Percentiles rank a stretch among this genome's conserved stretches.
phyloP scores from a whole-genome alignment of 306 rosid species.

The Boehmeria nivea region DNA sequence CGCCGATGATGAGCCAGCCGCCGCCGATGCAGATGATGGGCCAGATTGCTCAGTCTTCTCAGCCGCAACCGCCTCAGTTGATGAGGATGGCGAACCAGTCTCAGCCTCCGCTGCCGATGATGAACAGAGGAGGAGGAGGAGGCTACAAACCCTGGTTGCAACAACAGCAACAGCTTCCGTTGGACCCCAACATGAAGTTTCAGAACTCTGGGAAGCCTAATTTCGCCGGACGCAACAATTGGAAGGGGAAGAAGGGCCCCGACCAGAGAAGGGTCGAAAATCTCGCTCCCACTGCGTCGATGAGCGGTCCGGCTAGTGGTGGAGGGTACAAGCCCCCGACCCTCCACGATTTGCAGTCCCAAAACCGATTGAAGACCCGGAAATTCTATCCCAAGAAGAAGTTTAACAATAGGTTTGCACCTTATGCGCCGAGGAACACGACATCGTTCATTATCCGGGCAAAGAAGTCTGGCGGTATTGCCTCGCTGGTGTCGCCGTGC shows the following conservation, averaged over 20 bases:
- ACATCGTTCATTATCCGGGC: constrained; percentile 68
- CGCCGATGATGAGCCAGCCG: constrained; percentile 22
- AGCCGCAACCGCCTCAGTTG: constrained; percentile 36
- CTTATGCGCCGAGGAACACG: constrained; percentile 78
- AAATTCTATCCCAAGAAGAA: constrained; percentile 54
- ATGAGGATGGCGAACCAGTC: constrained; percentile 33
- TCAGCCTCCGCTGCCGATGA: constrained; percentile 38
- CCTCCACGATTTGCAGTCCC: constrained; percentile 77
- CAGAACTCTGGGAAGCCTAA: constrained; percentile 21
- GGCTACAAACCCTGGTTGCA: constrained; percentile 35
- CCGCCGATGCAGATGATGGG: constrained; percentile 25
- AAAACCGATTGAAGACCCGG: constrained; percentile 55
- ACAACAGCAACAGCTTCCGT: constrained; percentile 23
- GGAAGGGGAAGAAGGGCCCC: constrained; percentile 65
- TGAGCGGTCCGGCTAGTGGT: constrained; percentile 28
- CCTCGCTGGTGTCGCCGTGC: constrained; percentile 76
- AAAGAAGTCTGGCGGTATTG: constrained; percentile 61
- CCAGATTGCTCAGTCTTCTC: constrained; percentile 15
- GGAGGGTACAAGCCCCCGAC: constrained; percentile 60
- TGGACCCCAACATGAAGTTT: constrained; percentile 22
- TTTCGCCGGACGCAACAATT: constrained; percentile 30
- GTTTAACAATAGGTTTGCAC: constrained; percentile 57
- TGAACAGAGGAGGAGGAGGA: constrained; percentile 24
- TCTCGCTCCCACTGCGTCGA: constrained; percentile 18
- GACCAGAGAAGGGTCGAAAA: constrained; percentile 53